Conservation (phyloP, 2,329 filamentous ascomycete genomes). For the Coniochaeta ligniaria region DNA sequence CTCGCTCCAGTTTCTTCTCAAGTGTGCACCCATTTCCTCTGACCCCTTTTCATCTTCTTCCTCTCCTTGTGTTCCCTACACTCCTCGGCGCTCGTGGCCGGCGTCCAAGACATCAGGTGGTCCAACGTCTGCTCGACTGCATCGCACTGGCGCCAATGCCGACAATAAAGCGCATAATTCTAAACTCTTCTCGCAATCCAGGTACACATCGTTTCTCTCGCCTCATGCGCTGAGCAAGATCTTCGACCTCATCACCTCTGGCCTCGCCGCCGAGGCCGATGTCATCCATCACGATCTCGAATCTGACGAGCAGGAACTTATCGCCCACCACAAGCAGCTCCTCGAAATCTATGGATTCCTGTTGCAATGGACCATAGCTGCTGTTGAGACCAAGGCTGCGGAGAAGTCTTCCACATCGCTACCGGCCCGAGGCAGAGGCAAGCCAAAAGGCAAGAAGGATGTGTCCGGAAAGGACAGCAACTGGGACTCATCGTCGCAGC, state of each 20-base stretch:
- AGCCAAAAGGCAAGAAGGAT: constrained; percentile 68
- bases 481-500: constrained; percentile 85
- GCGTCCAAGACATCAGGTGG: neutral
- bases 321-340: constrained; percentile 81
- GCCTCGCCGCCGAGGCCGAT: constrained; percentile 78
- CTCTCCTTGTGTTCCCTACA: constrained; percentile 18
- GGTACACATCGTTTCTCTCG: constrained; percentile 73
- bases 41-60: constrained; percentile 11
- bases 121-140: constrained; percentile 8
- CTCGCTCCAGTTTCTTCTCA: constrained; percentile 90
- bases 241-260: constrained; percentile 83
- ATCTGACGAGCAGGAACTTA: constrained; percentile 80
- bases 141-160: constrained; percentile 29
- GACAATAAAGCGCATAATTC: constrained; percentile 27
- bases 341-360: constrained; percentile 93
- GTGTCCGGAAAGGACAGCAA: constrained; percentile 62
- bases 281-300: constrained; percentile 80
- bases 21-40: constrained; percentile 66
- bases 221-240: constrained; percentile 83
- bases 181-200: constrained; percentile 60
- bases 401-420: constrained; percentile 76
- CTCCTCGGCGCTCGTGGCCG: constrained; percentile 5
- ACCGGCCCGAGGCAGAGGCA: constrained; percentile 64
- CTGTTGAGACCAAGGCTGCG: constrained; percentile 87
- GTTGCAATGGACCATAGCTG: constrained; percentile 88